phyloP scores from a whole-genome alignment of 1,284 basidiomycete species.

The Ceratobasidium sp. region DNA sequence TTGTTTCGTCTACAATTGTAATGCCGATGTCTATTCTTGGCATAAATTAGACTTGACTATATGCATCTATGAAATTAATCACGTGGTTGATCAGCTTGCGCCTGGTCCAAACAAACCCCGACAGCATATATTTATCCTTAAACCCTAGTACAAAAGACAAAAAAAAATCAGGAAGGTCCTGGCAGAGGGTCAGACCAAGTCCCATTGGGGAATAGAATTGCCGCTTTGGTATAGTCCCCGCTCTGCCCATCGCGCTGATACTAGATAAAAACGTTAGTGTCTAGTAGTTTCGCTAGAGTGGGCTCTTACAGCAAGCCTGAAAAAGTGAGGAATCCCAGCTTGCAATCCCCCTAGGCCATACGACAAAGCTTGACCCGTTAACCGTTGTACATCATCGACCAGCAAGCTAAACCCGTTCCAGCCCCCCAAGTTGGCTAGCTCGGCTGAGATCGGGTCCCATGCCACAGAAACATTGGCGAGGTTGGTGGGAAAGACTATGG shows the following conservation, averaged over 20 bases:
- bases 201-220: slow-evolving; percentile 81
- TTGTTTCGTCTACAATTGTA: not conserved
- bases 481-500: slow-evolving; percentile 70
- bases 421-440: slow-evolving; percentile 57
- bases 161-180: slow-evolving; percentile 68
- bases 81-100: not conserved
- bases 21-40: not conserved
- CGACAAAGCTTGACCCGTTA: slow-evolving; percentile 73
- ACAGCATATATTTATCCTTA: not conserved
- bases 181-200: slow-evolving; percentile 81
- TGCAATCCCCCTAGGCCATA: slow-evolving; percentile 76
- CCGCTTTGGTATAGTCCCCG: slow-evolving; percentile 88
- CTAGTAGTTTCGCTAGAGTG: slow-evolving; percentile 20
- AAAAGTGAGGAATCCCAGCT: slow-evolving; percentile 79
- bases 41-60: slow-evolving; percentile 24
- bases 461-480: slow-evolving; percentile 70
- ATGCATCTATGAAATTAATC: slow-evolving; percentile 30
- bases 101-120: slow-evolving; percentile 33
- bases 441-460: slow-evolving; percentile 71
- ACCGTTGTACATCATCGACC: slow-evolving; percentile 88
- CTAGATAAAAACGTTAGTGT: slow-evolving; percentile 58
- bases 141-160: slow-evolving; percentile 2
- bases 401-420: slow-evolving; percentile 86
- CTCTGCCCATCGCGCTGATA: slow-evolving; percentile 65
- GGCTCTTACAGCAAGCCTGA: slow-evolving; percentile 81